A percentile compares a stretch with the other conserved stretches of the same genome.
Conservation (phyloP, 371 early-diverging fungal genomes). For the Rhizomucor pusillus region DNA sequence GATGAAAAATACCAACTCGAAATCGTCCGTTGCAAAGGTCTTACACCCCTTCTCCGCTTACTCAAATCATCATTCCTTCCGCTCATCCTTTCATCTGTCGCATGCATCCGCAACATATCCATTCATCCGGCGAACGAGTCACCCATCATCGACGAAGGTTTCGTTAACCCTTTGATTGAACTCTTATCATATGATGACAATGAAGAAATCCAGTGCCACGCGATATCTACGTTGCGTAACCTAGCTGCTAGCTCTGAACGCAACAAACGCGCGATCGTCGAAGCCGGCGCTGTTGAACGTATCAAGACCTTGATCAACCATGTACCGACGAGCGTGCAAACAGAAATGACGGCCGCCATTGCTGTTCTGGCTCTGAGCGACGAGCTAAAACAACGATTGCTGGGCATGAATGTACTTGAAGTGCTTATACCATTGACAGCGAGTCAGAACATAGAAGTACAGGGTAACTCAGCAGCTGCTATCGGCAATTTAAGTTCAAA, state of each 20-base stretch:
- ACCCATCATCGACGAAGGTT: constrained; percentile 81
- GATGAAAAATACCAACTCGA: constrained; percentile 86
- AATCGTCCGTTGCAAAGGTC: constrained; percentile 79
- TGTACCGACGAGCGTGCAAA: constrained; percentile 65
- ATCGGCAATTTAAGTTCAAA: constrained; percentile 82
- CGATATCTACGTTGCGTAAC: constrained; percentile 84
- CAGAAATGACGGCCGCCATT: constrained; percentile 88
- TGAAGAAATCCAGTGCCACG: constrained; percentile 86
- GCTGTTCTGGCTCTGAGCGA: constrained; percentile 84
- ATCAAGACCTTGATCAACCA: constrained; percentile 63
- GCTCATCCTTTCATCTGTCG: constrained; percentile 85
- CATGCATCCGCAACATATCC: constrained; percentile 91
- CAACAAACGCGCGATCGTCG: constrained; percentile 76
- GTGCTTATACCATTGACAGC: constrained; percentile 74
- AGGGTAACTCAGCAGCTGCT: constrained; percentile 83
- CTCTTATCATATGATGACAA: constrained; percentile 72
- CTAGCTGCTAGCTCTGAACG: constrained; percentile 81
- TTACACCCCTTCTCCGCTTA: constrained; percentile 71
- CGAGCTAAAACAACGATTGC: constrained; percentile 69
- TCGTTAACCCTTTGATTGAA: constrained; percentile 73
- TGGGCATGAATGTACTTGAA: constrained; percentile 61
- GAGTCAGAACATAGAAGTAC: constrained; percentile 68
- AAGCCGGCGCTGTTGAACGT: constrained; percentile 79
- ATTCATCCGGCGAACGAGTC: constrained; percentile 87
- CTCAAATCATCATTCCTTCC: constrained; percentile 77